These are phyloP conservation scores for Noccaea caerulescens DNA, from an alignment of 345 rosid species.

Conservation along the genomic window DNA sequence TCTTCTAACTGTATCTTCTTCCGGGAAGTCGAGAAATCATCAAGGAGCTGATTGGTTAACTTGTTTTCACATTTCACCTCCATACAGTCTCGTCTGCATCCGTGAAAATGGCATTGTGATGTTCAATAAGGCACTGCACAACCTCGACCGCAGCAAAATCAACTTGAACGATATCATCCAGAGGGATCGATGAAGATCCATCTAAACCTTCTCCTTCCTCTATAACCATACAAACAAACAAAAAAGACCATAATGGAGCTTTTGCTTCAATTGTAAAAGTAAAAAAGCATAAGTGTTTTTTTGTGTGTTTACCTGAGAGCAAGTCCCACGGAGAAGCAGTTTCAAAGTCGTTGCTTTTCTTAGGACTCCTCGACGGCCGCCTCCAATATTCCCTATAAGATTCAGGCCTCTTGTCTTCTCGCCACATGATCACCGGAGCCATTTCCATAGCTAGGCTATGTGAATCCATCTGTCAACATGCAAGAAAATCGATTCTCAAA, in stretches of 20 bases:
- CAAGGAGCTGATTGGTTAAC: constrained; percentile 12
- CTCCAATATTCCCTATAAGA: constrained; percentile 73
- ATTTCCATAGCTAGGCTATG: constrained; percentile 84
- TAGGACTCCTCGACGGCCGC: constrained; percentile 55
- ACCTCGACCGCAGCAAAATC: constrained; percentile 87
- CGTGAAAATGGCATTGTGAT: constrained; percentile 81
- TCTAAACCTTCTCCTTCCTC: constrained; percentile 74
- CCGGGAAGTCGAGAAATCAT: neutral
- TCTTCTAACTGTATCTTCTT: constrained; percentile 20
- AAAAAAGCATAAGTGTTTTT: neutral
- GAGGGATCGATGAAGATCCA: constrained; percentile 72
- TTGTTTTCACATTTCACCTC: constrained; percentile 33
- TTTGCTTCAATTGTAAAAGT: neutral
- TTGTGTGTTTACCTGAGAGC: constrained; percentile 84
- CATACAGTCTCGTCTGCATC: constrained; percentile 60
- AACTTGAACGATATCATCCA: constrained; percentile 70
- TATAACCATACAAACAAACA: constrained; percentile 36
- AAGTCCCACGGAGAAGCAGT: constrained; percentile 74
- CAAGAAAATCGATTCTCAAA: constrained; percentile 3
- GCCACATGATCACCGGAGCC: constrained; percentile 93
- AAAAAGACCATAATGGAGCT: neutral
- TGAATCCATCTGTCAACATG: constrained; percentile 77
- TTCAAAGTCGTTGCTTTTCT: constrained; percentile 52
- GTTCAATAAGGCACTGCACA: constrained; percentile 83
- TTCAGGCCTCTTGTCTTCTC: constrained; percentile 67